Evolutionary conservation across 371 early-diverging fungal genomes (phyloP), one percentile per base, ranked within the genome.

Genomic region (Apophysomyces trapeziformis): DNA sequence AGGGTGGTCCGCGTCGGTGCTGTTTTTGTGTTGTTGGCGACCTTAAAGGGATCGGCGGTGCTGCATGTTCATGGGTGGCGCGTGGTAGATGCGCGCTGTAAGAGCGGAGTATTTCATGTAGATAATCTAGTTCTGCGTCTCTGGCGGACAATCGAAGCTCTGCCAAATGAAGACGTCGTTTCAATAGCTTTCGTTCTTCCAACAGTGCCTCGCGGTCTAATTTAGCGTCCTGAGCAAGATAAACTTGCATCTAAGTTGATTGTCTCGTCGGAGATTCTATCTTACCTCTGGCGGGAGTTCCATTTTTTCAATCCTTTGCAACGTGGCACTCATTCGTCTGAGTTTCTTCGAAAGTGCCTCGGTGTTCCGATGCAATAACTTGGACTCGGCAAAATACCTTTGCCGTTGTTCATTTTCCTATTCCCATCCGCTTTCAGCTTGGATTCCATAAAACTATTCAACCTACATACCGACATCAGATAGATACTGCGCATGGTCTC

Each of bases 51-150:
- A 60, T 38, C 16, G 64, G 18, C 13, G 65, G 61, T 46, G 59
- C 38, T 14, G 65, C n/a, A 12, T 63, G 62, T 11, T 65, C 61
- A 59, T 68, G 72, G 12, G 68, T 65, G 36, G 64, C 32, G n/a
- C 54, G 54, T 9, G 54, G 54, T 11, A 5, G 54, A 21, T 50
- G 54, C 21, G 56, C 60, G 58, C 47, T 65, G 63, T 44, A 58
- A 18, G 68, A 64, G 44, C 73, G 62, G 2, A 75, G n/a, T 13
- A 69, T 9, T 41, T 80, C 72, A 64, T 74, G 70, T 16, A 80
- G 45, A 59, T 77, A 78, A 14, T 77, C 76, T 4, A 82, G 54
- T 60, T 82, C 82, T 9, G 78, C 78, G 61, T 82, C 82, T 56
- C 79, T 67, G 16, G 82, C 75, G 16, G 73, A 63, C 18, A 79